Evolutionary conservation across 2,329 filamentous ascomycete genomes (phyloP).

Genomic region (Coniosporium tulheliwenetii): DNA sequence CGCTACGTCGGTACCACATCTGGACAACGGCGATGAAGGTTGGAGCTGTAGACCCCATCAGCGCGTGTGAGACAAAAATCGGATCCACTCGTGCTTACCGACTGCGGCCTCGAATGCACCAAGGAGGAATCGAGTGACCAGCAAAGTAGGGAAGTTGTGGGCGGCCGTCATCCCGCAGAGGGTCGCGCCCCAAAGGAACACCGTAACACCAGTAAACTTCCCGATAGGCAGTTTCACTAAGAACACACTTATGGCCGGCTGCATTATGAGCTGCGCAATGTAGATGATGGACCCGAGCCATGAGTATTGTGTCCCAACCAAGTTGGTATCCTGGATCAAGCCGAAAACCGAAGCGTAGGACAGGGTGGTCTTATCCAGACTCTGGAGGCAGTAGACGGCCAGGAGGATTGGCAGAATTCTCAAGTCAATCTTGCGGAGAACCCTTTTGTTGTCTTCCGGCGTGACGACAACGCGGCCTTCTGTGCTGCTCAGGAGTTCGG

Average conservation of each 20-base stretch:
- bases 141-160: slow-evolving; percentile 31
- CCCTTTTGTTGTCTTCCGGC: slow-evolving; percentile 34
- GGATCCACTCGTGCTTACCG: slow-evolving; percentile 12
- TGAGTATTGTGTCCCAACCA: slow-evolving; percentile 39
- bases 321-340: slow-evolving; percentile 40
- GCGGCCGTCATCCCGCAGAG: slow-evolving; percentile 37
- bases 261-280: slow-evolving; percentile 37
- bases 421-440: slow-evolving; percentile 35
- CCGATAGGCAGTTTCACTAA: slow-evolving; percentile 45
- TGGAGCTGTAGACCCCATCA: slow-evolving; percentile 16
- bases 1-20: slow-evolving; percentile 11
- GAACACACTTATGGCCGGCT: slow-evolving; percentile 35
- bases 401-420: slow-evolving; percentile 39
- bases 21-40: slow-evolving; percentile 11
- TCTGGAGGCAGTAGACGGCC: slow-evolving; percentile 47
- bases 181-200: slow-evolving; percentile 36
- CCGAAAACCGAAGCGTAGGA: slow-evolving; percentile 49
- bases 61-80: slow-evolving; percentile 23
- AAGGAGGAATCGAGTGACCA: slow-evolving; percentile 39
- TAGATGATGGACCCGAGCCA: slow-evolving; percentile 38
- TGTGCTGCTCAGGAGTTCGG: slow-evolving; percentile 30
- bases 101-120: slow-evolving; percentile 38
- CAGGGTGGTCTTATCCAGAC: slow-evolving; percentile 46
- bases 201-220: slow-evolving; percentile 39
- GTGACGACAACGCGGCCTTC: slow-evolving; percentile 33